Evolutionary conservation across 495 filamentous ascomycete genomes (phyloP), one percentile per base, ranked within the genome.

Genomic region (Aspergillus heteromorphus): DNA sequence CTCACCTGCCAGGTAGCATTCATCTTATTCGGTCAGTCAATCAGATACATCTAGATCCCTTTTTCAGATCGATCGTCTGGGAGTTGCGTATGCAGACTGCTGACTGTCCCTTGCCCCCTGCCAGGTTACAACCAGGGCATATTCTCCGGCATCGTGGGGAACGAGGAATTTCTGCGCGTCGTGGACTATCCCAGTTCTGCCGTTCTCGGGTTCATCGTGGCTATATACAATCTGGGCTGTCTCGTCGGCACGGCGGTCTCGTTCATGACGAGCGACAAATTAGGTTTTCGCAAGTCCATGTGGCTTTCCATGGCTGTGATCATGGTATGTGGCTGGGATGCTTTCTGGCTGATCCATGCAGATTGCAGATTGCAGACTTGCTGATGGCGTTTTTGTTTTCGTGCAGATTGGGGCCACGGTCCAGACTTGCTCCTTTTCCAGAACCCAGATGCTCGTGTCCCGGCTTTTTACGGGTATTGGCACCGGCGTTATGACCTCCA

Each of bases 61-160:
- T n/a, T n/a, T n/a, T n/a, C n/a, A n/a, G n/a, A n/a, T n/a, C n/a
- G n/a, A n/a, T n/a, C n/a, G n/a, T n/a, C n/a, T n/a, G n/a, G n/a
- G n/a, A n/a, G n/a, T n/a, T n/a, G n/a, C n/a, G n/a, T n/a, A n/a
- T n/a, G n/a, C n/a, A n/a, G n/a, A n/a, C n/a, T n/a, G n/a, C n/a
- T n/a, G n/a, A n/a, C n/a, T n/a, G n/a, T 29, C 23, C 41, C 31
- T 29, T 13, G 8, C 18, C 38, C 19, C 17, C 20, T 51, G n/a
- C 56, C 56, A 73, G 71, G 78, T 18, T 83, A 81, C 53, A 79
- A 83, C 45, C 80, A 83, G 62, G 79, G 77, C 50, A 73, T 79
- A 7, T 77, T 79, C 60, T 72, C 70, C 30, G 77, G 77, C 21
- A 74, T 81, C 43, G 66, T 76, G 19, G 68, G 66, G 38, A 75